Evolutionary conservation across 306 rosid species (phyloP), one percentile per base, ranked within the genome.

Genomic region (Cicer chorassanicum): DNA sequence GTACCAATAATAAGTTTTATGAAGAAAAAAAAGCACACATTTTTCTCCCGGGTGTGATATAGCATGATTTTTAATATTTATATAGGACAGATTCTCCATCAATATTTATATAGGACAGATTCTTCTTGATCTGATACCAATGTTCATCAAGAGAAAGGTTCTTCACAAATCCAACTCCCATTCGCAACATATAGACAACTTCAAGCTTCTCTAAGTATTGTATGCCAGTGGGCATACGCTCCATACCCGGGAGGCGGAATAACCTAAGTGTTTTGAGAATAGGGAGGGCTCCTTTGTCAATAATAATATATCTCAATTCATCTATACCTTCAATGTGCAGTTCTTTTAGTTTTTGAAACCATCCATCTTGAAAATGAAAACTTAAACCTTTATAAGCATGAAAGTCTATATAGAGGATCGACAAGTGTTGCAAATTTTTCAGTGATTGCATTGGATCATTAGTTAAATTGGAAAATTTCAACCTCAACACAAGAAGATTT

Each of bases 181-280:
- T 19, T 2, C 38, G 9, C 13, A 6, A 2, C 1, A 18, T 8
- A 54, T 19, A 4, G 7, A 55, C 10, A 19, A 55, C 36, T 55
- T 55, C 38, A 19, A 55, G 61, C 38, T 55, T 55, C 61, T 55
- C 61, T 13, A 55, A 55, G 59, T 53, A 10, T 53, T 53, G 59
- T 9, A 53, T 53, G 11, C 60, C 60, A 3, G 13, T 16, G 0
- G 60, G 60, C 18, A 54, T 16, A 3, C 18, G 16, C 34, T 16
- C 8, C 60, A 54, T 11, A 8, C 1, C 4, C 0, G 6, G 60
- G 60, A 54, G 34, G 8, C 6, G 12, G 60, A 3, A 8, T 54
- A 54, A 54, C 34, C 9, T 29, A 18, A 54, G 60, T 9, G 14
- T 18, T 54, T 54, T 54, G 2, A 54, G 29, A 54, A 39, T 18